Base-by-base conservation (phyloP, 2,329 filamentous ascomycete species). In the Cladosporium sp. region DNA sequence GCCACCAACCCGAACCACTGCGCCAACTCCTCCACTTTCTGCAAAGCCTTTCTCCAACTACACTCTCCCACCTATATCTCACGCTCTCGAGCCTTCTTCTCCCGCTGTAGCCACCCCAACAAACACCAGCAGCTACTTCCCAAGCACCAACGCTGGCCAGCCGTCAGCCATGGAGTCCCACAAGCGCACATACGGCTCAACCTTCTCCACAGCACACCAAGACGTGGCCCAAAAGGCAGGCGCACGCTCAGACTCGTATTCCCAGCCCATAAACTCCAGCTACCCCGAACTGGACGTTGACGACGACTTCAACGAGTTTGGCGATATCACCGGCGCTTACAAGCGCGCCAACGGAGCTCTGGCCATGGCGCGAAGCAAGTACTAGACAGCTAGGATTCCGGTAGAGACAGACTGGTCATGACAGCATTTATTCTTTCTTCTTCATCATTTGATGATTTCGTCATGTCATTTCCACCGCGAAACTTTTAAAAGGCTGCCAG, bases 151-250 rank as follows among this genome's bases (percentile, higher is more conserved):
- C 36, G 20, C 16, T 20, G 42, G 36, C 38, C 36, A 46, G 51
- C 55, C 55, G 4, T 53, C 61, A 6, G 62, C 60, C 9, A 49
- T 58, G 16, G 62, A 68, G 7, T 67, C 65, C 7, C 65, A 70
- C 51, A 77, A 77, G 57, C 72, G 74, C 38, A 67, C 69, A 25
- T 76, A 69, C 58, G 69, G 69, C 18, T 64, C 67, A 47, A 72
- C 72, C 7, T 77, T 77, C 54, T 66, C 71, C 50, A 70, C 69
- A 4, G 32, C 47, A 9, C 27, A 40, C 30, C 43, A 51, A 5
- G 49, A 51, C 29, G n/a, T 40, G 11, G 41, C 49, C 9, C 41
- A 51, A n/a, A 51, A 51, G 36, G 41, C 36, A 8, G 49, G 49
- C 36, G 49, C 49, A 19, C 49, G 49, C 16, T 25, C 42, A 6